Evolutionary conservation across 2,329 filamentous ascomycete species (phyloP).

Genomic region (Diplocarpon rosae): DNA sequence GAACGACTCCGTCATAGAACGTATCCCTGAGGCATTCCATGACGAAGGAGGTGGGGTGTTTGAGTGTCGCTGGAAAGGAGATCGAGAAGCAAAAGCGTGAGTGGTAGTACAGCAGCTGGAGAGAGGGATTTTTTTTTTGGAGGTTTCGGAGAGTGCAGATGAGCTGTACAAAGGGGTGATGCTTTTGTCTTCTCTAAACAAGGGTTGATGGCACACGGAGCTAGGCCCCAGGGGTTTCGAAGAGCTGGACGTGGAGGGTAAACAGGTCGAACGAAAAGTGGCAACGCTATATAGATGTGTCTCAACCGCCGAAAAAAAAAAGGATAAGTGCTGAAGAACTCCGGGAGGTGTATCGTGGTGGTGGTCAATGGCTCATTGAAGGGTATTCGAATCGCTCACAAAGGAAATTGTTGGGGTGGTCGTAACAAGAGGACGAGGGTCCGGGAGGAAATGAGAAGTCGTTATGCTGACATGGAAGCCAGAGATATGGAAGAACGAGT

Average conservation of each 20-base stretch:
- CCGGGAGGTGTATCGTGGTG: slow-evolving; percentile 28
- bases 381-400: slow-evolving; percentile 34
- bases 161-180: slow-evolving; percentile 24
- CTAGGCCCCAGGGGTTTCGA: slow-evolving; percentile 20
- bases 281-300: slow-evolving; percentile 30
- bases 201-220: slow-evolving; percentile 26
- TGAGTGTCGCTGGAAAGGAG: background rate
- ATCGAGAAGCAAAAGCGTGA: slow-evolving; percentile 10
- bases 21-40: slow-evolving; percentile 84
- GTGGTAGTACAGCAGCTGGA: slow-evolving; percentile 26
- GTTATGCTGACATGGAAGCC: slow-evolving; percentile 29
- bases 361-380: slow-evolving; percentile 32
- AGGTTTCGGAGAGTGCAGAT: slow-evolving; percentile 16
- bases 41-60: slow-evolving; percentile 5
- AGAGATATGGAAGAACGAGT: slow-evolving; percentile 20
- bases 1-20: slow-evolving; percentile 67
- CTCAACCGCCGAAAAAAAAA: slow-evolving; percentile 23
- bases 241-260: slow-evolving; percentile 13
- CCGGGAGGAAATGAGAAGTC: slow-evolving; percentile 27
- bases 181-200: slow-evolving; percentile 30
- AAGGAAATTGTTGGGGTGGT: slow-evolving; percentile 39
- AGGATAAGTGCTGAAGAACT: slow-evolving; percentile 24
- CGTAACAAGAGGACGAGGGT: slow-evolving; percentile 26
- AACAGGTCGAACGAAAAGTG: slow-evolving; percentile 23
- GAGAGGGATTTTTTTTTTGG: slow-evolving; percentile 24